phyloP scores from a whole-genome alignment of 129 eudicot species.

The Apium graveolens region DNA sequence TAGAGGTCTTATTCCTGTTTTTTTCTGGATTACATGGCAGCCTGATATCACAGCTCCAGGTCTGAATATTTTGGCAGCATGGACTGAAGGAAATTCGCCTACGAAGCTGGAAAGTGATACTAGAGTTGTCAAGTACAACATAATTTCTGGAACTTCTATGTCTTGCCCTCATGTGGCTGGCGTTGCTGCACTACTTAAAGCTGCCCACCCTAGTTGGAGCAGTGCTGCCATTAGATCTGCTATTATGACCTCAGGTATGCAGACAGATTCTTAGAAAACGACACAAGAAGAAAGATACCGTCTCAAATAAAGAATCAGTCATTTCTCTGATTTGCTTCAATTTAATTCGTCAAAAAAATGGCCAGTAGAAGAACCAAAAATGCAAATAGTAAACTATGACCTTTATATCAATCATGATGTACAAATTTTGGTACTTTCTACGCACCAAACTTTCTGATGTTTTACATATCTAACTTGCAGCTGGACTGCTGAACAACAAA shows the following conservation, averaged over 20 bases:
- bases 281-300: not conserved
- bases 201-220: conserved; percentile 43
- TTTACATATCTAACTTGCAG: conserved; percentile 30
- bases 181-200: conserved; percentile 39
- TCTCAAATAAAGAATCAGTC: not conserved
- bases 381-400: not conserved
- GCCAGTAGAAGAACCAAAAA: not conserved
- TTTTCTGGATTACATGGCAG: conserved; percentile 12
- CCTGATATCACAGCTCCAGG: conserved; percentile 64
- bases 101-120: conserved; percentile 26
- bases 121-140: conserved; percentile 33
- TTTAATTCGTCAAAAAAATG: not conserved
- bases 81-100: conserved; percentile 41
- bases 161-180: conserved; percentile 52
- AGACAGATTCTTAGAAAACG: not conserved
- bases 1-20: not conserved
- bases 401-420: not conserved
- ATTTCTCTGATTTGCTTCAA: not conserved
- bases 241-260: conserved; percentile 39
- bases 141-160: conserved; percentile 52
- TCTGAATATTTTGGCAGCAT: conserved; percentile 46
- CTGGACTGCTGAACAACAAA: conserved; percentile 45
- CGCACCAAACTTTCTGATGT: not conserved
- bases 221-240: conserved; percentile 58
- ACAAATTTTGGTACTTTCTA: not conserved